A percentile compares a stretch with the other conserved stretches of the same genome.
These are phyloP conservation scores for Xylariales sp. DNA, from an alignment of 2,329 filamentous ascomycete genomes.

Conservation along the genomic window DNA sequence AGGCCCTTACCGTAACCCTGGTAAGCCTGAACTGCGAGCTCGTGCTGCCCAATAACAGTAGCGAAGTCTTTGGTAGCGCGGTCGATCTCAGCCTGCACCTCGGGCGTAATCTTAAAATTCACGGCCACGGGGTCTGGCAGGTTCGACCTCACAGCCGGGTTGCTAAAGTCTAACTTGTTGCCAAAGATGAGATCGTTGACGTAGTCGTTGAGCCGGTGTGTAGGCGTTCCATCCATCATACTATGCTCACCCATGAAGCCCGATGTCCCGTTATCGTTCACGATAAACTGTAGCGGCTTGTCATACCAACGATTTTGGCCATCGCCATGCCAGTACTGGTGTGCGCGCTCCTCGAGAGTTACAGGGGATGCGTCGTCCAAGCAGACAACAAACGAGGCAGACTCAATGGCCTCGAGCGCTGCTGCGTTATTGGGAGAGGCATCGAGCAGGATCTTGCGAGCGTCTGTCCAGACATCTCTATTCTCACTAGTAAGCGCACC, in stretches of 20 bases:
- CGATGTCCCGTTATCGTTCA: conserved; percentile 97
- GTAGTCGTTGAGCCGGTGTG: conserved; percentile 95
- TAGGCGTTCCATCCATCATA: conserved; percentile 99
- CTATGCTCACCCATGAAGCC: conserved; percentile 99
- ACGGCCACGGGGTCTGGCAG: conserved; percentile 83
- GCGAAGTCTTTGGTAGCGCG: conserved; percentile 83
- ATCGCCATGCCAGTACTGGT: conserved; percentile 98
- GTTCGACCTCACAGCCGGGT: conserved; percentile 80
- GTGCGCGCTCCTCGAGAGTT: conserved; percentile 93
- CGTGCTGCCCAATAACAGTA: conserved; percentile 84
- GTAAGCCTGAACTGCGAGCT: conserved; percentile 93
- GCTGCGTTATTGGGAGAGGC: conserved; percentile 83
- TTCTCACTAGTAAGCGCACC: conserved; percentile 91
- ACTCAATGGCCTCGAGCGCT: conserved; percentile 83
- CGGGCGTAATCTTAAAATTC: conserved; percentile 80
- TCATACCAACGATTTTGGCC: conserved; percentile 97
- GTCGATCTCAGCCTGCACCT: conserved; percentile 81
- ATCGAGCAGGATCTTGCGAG: conserved; percentile 78
- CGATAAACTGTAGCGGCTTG: conserved; percentile 97
- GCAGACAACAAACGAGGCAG: conserved; percentile 90
- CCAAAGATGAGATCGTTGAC: conserved; percentile 91
- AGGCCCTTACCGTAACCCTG: conserved; percentile 97
- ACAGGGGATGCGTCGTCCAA: conserved; percentile 91
- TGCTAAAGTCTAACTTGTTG: conserved; percentile 91
- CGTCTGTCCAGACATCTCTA: conserved; percentile 91